Evolutionary conservation across 2,329 filamentous ascomycete genomes (phyloP).

Genomic region (Xylariaceae sp.): DNA sequence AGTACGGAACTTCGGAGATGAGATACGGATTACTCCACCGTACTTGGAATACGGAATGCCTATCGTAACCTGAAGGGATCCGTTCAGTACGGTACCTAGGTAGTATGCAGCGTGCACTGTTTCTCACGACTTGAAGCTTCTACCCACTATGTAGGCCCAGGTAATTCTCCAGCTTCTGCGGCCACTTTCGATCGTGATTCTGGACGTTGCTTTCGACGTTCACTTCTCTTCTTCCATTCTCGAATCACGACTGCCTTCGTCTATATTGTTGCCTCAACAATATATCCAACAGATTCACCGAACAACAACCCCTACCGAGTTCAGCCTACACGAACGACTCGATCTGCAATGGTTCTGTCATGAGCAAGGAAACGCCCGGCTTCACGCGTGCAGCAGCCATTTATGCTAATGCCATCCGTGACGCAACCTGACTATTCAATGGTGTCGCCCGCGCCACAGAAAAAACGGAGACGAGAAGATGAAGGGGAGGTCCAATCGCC

Average conservation of each 20-base stretch:
- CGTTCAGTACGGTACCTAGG: too few species aligned
- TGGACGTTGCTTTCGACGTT: neutral
- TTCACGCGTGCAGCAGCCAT: neutral
- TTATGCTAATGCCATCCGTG: constrained; percentile 34
- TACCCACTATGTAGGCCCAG: neutral
- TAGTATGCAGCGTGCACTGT: neutral
- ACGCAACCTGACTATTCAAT: constrained; percentile 31
- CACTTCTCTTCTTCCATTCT: neutral
- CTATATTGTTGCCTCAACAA: neutral
- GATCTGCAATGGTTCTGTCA: constrained; percentile 1
- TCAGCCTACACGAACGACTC: neutral
- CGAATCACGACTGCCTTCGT: neutral
- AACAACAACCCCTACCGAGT: neutral
- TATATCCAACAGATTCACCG: too few species aligned
- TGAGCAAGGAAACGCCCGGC: neutral
- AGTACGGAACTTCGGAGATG: too few species aligned
- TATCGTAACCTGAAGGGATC: too few species aligned
- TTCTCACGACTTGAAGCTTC: neutral
- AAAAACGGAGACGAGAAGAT: constrained; percentile 34
- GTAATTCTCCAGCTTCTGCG: neutral
- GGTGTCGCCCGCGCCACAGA: constrained; percentile 33
- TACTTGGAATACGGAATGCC: too few species aligned
- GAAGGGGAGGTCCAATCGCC: constrained; percentile 24
- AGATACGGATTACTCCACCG: too few species aligned
- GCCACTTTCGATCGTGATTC: neutral